Conservation (phyloP, 371 early-diverging fungal genomes). For the Dinochytrium kinnereticum region DNA sequence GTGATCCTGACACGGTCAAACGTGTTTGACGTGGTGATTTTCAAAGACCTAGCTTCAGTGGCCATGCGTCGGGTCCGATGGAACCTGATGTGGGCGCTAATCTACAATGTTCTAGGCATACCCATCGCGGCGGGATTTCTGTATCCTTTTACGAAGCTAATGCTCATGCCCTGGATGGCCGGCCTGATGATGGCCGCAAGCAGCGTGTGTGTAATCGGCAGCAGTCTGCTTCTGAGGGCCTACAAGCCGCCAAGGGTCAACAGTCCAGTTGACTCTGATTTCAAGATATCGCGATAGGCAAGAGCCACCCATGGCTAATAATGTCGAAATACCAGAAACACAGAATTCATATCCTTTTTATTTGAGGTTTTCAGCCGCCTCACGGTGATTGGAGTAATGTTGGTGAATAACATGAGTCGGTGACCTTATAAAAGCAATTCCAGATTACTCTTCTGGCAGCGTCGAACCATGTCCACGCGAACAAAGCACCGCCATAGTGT, state of each 20-base stretch:
- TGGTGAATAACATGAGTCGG: too few species aligned
- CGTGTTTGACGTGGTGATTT: constrained; percentile 67
- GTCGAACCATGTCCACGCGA: too few species aligned
- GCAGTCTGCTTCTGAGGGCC: constrained; percentile 56
- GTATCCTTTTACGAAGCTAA: constrained; percentile 47
- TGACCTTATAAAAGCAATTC: too few species aligned
- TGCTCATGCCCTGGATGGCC: constrained; percentile 75
- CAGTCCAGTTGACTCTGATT: not conserved
- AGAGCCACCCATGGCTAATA: too few species aligned
- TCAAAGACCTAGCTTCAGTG: constrained; percentile 67
- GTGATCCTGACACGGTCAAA: constrained; percentile 75
- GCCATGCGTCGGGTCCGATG: constrained; percentile 72
- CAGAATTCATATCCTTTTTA: too few species aligned
- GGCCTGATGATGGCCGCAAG: constrained; percentile 85
- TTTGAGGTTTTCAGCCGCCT: too few species aligned
- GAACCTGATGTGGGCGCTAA: constrained; percentile 83
- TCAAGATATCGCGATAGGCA: too few species aligned
- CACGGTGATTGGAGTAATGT: too few species aligned
- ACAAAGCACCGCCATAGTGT: too few species aligned
- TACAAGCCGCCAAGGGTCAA: not conserved
- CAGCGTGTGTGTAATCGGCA: constrained; percentile 77
- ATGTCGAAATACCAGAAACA: too few species aligned
- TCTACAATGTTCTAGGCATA: constrained; percentile 78
- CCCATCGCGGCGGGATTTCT: constrained; percentile 83
- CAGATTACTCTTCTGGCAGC: too few species aligned